Evolutionary conservation across 768 basidiomycete species (phyloP), one percentile per base, ranked within the genome.

Genomic region (Lyophyllum shimeji): DNA sequence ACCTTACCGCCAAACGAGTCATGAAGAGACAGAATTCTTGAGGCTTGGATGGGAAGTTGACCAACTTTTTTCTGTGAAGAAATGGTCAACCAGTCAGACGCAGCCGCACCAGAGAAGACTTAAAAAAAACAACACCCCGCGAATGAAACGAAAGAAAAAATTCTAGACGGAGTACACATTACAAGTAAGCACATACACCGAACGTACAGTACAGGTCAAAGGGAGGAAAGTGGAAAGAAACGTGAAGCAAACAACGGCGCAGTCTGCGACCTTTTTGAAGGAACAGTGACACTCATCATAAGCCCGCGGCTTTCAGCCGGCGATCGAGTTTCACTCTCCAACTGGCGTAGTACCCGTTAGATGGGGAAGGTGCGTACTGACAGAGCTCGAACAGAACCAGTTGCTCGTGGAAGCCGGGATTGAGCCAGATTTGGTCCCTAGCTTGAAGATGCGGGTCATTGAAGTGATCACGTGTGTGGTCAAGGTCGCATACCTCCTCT

Each of bases 371-470:
- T 23, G 75, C 75, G 57, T 90, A 90, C 67, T 78, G 76, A 67
- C 89, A 90, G 29, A 90, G 75, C 63, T 86, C 86, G 53, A 88
- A 90, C 46, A 91, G 73, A 31, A 89, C 83, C 24, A 91, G 79
- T 62, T 91, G 89, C 71, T 89, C 86, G 55, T 87, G 83, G 69
- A 90, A 90, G 43, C 88, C 89, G n/a, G 86, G 81, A 58, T 83
- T 87, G 57, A 83, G 81, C 87, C 88, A 90, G 50, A 89, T 87
- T 64, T 89, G 86, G 69, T 88, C 84, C 47, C 88, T 85, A 46
- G 82, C 88, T 90, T 61, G 49, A 58, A 29, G 7, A 33, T 23
- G 55, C 3, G 34, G 18, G 31, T 53, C 6, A 52, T 8, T 50
- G 31, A 43, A 53, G 21, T 34, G 31, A 31, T 27, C 15, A 57